Conservation (phyloP, 129 eudicot genomes). For the Lactuca sativa region DNA sequence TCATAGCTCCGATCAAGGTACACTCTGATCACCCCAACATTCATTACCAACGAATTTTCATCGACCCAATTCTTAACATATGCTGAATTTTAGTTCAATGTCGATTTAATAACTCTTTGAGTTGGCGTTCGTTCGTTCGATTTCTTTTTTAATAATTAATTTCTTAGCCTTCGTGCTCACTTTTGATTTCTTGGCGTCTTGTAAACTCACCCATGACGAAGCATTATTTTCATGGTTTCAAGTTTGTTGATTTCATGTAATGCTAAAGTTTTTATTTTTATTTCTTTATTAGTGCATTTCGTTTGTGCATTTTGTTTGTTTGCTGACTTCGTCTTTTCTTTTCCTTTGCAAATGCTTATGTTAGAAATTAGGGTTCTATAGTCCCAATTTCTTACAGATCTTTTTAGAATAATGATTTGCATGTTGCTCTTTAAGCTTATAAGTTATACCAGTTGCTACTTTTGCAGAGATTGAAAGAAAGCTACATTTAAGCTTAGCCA, state of each 20-base stretch:
- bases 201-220: background rate
- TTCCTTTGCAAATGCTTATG: background rate
- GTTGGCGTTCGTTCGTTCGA: background rate
- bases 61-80: background rate
- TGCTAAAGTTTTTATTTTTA: background rate
- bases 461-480: conserved; percentile 16
- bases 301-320: background rate
- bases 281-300: background rate
- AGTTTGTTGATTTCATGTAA: background rate
- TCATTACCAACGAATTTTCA: background rate
- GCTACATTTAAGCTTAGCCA: background rate
- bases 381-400: background rate
- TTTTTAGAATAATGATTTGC: background rate
- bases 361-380: background rate
- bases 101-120: background rate
- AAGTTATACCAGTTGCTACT: background rate
- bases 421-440: background rate
- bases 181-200: background rate
- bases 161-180: background rate
- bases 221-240: background rate
- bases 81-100: background rate
- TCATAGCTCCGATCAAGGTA: conserved; percentile 14
- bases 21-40: background rate
- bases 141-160: background rate
- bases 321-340: background rate